These are phyloP conservation scores for Nigrograna mackinnonii DNA, from an alignment of 2,329 filamentous ascomycete species.

Conservation along the genomic window DNA sequence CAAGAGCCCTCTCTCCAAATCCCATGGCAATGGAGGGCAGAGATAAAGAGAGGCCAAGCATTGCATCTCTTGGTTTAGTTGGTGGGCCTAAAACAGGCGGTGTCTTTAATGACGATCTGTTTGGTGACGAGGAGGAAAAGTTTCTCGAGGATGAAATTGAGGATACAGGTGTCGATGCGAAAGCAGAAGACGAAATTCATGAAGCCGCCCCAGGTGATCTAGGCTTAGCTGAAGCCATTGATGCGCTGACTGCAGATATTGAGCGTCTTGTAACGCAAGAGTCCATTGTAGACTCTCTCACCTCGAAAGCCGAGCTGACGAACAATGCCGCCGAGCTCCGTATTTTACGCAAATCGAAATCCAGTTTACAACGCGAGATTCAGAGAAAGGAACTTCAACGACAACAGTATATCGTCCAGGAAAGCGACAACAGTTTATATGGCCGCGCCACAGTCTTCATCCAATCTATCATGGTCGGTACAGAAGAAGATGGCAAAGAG, in stretches of 20 bases:
- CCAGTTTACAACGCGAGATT: constrained; percentile 90
- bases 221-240: constrained; percentile 90
- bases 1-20: constrained; percentile 46
- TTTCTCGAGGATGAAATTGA: constrained; percentile 85
- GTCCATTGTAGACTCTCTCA: constrained; percentile 86
- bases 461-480: constrained; percentile 88
- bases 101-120: constrained; percentile 92
- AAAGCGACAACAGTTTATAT: constrained; percentile 96
- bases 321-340: constrained; percentile 94
- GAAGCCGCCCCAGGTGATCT: constrained; percentile 94
- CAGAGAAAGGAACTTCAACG: constrained; percentile 92
- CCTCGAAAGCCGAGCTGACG: constrained; percentile 91
- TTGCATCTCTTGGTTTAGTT: constrained; percentile 88
- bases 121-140: constrained; percentile 87
- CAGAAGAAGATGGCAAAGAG: constrained; percentile 89
- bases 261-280: constrained; percentile 87
- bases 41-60: constrained; percentile 71
- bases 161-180: constrained; percentile 64
- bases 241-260: constrained; percentile 84
- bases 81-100: constrained; percentile 85
- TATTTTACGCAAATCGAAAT: constrained; percentile 90
- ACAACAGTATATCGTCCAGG: constrained; percentile 95
- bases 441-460: constrained; percentile 88
- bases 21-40: constrained; percentile 40
- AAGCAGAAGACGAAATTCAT: constrained; percentile 80